These are phyloP conservation scores for Plasmodium cynomolgi DNA, from an alignment of 169 alveolate species.

Conservation along the genomic window DNA sequence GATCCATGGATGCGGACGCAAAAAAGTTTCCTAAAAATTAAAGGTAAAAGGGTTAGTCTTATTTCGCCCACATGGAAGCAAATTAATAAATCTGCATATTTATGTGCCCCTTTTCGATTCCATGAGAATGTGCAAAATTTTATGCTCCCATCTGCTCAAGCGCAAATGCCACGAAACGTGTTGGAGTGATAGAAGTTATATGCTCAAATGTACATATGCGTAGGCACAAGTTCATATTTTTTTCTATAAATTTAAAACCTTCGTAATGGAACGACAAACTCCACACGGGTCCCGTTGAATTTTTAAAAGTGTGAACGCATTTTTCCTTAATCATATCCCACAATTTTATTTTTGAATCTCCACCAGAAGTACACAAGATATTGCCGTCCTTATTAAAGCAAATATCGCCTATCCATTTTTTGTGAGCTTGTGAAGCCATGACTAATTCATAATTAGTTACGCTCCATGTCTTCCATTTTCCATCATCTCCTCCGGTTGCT, in stretches of 20 bases:
- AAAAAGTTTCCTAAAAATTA: conserved; percentile 57
- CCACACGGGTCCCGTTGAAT: conserved; percentile 75
- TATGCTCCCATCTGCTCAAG: background rate
- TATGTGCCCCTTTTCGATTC: background rate
- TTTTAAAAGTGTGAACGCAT: conserved; percentile 69
- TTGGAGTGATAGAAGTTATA: conserved; percentile 6
- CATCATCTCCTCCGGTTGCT: conserved; percentile 77
- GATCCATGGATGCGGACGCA: conserved; percentile 76
- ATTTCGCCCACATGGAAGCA: background rate
- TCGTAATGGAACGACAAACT: conserved; percentile 69
- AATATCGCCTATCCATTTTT: conserved; percentile 75
- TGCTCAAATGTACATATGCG: background rate
- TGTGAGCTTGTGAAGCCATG: conserved; percentile 75
- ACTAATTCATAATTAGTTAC: conserved; percentile 67
- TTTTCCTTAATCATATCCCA: conserved; percentile 75
- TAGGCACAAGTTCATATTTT: conserved; percentile 11
- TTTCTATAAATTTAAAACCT: conserved; percentile 40
- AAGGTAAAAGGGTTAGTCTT: background rate
- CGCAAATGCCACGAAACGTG: background rate
- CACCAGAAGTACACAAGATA: conserved; percentile 73
- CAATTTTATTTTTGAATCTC: conserved; percentile 73
- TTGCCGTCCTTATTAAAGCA: conserved; percentile 72
- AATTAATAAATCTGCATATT: conserved; percentile 4
- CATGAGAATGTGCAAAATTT: background rate
- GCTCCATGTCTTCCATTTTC: conserved; percentile 75